phyloP scores from a whole-genome alignment of 176 grass and related monocot species.

The Zoysia pacifica region DNA sequence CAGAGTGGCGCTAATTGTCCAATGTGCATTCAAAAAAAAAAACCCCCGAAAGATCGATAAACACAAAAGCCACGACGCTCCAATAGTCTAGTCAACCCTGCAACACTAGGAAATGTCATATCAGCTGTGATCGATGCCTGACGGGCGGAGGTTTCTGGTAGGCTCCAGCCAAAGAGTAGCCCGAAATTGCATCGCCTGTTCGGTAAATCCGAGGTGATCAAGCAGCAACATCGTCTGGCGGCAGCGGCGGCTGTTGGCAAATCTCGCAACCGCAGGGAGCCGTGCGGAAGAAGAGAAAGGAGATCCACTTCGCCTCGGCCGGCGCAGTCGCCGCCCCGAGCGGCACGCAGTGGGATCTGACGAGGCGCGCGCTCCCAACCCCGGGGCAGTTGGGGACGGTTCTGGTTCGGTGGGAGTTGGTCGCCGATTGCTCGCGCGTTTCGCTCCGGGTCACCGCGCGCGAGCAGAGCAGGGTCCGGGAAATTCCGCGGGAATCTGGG shows the following conservation, averaged over 20 bases:
- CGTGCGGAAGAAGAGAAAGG: background rate
- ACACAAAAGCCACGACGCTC: background rate
- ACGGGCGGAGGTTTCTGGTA: too few species aligned
- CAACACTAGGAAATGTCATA: background rate
- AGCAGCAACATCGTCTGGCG: too few species aligned
- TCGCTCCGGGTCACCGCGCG: background rate
- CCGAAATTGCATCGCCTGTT: too few species aligned
- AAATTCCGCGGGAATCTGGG: conserved; percentile 2
- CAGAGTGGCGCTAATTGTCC: background rate
- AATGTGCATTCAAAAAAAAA: background rate
- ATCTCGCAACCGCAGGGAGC: background rate
- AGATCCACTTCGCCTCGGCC: background rate
- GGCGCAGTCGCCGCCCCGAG: background rate
- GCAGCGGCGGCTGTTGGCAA: background rate
- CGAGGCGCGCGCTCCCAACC: background rate
- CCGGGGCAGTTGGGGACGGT: background rate
- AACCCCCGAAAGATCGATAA: background rate
- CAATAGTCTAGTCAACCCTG: background rate
- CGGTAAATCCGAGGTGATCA: too few species aligned
- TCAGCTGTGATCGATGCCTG: too few species aligned
- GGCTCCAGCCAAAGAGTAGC: too few species aligned
- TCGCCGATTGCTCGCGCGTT: conserved; percentile 1
- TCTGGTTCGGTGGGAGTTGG: conserved; percentile 2
- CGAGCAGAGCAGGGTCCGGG: background rate
- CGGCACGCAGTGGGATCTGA: conserved; percentile 11